Percentiles rank a stretch among this genome's conserved stretches.
These are phyloP conservation scores for Tylopilus subfusipes DNA, from an alignment of 768 basidiomycete genomes.

Conservation along the genomic window DNA sequence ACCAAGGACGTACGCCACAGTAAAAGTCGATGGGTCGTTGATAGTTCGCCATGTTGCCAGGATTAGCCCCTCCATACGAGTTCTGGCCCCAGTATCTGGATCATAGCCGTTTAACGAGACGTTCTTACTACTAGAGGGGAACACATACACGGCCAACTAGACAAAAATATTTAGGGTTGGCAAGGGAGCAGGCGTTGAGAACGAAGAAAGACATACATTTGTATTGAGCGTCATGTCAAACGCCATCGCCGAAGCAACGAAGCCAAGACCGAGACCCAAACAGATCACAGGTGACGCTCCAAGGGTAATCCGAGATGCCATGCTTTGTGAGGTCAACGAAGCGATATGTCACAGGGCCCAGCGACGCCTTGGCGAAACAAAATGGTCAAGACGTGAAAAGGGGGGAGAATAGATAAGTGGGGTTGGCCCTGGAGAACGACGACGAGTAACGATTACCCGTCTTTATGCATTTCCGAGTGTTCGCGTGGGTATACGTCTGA, in stretches of 20 bases:
- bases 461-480: slow-evolving; percentile 11
- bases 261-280: slow-evolving; percentile 12
- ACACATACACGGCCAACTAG: slow-evolving; percentile 26
- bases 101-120: neutral
- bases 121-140: neutral
- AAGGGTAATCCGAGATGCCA: slow-evolving; percentile 6
- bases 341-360: neutral
- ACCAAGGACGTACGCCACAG: slow-evolving; percentile 20
- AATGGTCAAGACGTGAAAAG: neutral
- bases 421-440: neutral
- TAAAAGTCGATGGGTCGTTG: slow-evolving; percentile 34
- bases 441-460: neutral
- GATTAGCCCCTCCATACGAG: slow-evolving; percentile 31
- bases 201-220: slow-evolving; percentile 20
- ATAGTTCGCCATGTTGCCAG: slow-evolving; percentile 20
- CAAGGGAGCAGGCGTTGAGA: neutral
- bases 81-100: slow-evolving; percentile 37
- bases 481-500: slow-evolving; percentile 16
- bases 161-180: neutral
- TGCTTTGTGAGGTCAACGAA: neutral
- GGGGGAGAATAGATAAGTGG: neutral
- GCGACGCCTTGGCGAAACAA: neutral
- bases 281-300: slow-evolving; percentile 5
- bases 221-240: slow-evolving; percentile 26
- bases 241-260: slow-evolving; percentile 15